These are phyloP conservation scores for Geotrichum klebahnii DNA, from an alignment of 1,139 yeast species.

Conservation along the genomic window DNA sequence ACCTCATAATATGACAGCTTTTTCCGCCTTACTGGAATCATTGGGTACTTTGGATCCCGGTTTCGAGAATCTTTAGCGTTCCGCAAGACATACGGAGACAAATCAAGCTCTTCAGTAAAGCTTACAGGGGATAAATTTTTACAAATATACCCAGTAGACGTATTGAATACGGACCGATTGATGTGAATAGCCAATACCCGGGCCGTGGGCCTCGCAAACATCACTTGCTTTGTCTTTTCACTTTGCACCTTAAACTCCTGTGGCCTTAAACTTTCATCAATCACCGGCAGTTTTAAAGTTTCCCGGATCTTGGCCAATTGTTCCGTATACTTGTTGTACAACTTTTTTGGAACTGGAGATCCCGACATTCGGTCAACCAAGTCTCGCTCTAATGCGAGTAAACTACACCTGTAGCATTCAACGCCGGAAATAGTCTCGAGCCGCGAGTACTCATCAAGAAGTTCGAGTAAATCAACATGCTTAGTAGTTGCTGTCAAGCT, in stretches of 20 bases:
- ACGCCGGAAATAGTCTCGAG: constrained; percentile 89
- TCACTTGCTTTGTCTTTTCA: constrained; percentile 76
- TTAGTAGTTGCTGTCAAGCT: constrained; percentile 44
- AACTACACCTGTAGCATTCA: constrained; percentile 86
- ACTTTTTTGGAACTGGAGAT: too few species aligned
- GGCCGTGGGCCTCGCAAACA: constrained; percentile 71
- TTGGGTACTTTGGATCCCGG: constrained; percentile 72
- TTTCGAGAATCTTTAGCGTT: constrained; percentile 56
- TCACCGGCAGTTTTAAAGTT: constrained; percentile 61
- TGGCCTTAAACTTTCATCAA: constrained; percentile 68
- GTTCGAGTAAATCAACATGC: constrained; percentile 49
- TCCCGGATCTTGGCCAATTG: constrained; percentile 55
- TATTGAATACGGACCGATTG: constrained; percentile 88
- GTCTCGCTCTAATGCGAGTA: constrained; percentile 49
- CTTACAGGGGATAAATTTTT: constrained; percentile 80
- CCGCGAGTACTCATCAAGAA: constrained; percentile 66
- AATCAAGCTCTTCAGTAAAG: constrained; percentile 63
- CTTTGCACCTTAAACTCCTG: constrained; percentile 71
- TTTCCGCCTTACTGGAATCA: constrained; percentile 38
- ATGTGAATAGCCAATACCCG: constrained; percentile 79
- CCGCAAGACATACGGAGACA: constrained; percentile 66
- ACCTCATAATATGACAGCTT: constrained; percentile 47
- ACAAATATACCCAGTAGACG: constrained; percentile 72
- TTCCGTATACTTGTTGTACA: constrained; percentile 19
- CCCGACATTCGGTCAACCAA: too few species aligned